These are phyloP conservation scores for Xylaria sp. DNA, from an alignment of 2,329 filamentous ascomycete genomes.

Conservation along the genomic window DNA sequence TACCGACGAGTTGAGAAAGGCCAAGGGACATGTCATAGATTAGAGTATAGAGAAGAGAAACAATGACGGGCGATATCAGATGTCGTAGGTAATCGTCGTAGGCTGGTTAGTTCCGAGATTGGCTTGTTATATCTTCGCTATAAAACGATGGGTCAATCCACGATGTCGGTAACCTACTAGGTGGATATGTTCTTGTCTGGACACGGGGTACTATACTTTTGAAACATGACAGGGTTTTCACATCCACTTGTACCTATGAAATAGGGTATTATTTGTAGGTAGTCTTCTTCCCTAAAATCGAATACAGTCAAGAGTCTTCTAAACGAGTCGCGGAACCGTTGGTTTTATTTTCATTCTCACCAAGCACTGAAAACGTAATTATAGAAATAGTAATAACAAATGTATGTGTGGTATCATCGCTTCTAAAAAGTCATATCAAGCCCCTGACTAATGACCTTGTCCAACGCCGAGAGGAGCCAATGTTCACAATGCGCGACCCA, in stretches of 20 bases:
- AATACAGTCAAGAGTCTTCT: too few species aligned
- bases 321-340: too few species aligned
- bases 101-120: too few species aligned
- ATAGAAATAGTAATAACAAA: slow-evolving; percentile 19
- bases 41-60: background rate
- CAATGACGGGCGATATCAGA: too few species aligned
- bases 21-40: background rate
- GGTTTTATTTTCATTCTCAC: too few species aligned
- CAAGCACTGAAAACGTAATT: too few species aligned
- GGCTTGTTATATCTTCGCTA: background rate
- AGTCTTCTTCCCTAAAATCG: too few species aligned
- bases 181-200: too few species aligned
- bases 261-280: too few species aligned
- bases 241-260: background rate
- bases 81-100: too few species aligned
- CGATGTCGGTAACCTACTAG: background rate
- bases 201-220: too few species aligned
- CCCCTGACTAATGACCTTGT: slow-evolving; percentile 30
- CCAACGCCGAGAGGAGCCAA: slow-evolving; percentile 28
- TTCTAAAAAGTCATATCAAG: slow-evolving; percentile 37
- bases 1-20: background rate
- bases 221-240: background rate
- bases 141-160: background rate
- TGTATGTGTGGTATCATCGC: slow-evolving; percentile 39
- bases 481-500: slow-evolving; percentile 16